These are phyloP conservation scores for Parasitella parasitica DNA, from an alignment of 371 early-diverging fungal species.

Conservation along the genomic window DNA sequence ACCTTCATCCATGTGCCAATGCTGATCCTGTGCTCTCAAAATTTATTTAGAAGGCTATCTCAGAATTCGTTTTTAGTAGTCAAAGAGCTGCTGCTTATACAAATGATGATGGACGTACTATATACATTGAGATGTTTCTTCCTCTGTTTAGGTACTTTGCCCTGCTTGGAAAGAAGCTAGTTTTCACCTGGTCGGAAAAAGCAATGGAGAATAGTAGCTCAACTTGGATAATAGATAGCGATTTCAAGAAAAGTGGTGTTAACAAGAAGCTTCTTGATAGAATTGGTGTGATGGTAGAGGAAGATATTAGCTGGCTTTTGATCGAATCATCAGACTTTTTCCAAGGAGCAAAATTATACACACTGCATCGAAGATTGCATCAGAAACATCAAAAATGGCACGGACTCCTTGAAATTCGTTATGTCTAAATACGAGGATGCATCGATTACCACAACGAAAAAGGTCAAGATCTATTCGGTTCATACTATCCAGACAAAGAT, in stretches of 20 bases:
- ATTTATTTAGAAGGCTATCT: constrained; percentile 3
- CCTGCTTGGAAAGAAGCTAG: background rate
- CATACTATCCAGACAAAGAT: constrained; percentile 5
- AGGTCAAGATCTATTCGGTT: background rate
- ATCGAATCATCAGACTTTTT: background rate
- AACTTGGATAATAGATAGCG: background rate
- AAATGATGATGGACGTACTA: constrained; percentile 1
- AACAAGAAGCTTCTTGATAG: background rate
- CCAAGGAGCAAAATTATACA: constrained; percentile 1
- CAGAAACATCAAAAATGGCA: constrained; percentile 7
- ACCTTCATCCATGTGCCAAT: background rate
- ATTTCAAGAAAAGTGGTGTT: background rate
- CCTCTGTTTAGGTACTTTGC: background rate
- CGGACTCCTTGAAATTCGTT: background rate
- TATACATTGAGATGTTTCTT: constrained; percentile 2
- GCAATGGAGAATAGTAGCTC: background rate
- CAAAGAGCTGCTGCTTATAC: constrained; percentile 4
- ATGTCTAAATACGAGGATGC: constrained; percentile 5
- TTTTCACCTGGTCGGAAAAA: background rate
- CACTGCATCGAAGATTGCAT: constrained; percentile 6
- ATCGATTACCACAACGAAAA: background rate
- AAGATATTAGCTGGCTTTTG: background rate
- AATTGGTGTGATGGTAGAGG: background rate
- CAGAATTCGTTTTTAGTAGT: constrained; percentile 6
- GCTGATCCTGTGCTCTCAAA: constrained; percentile 11